Conservation (phyloP, 805 yeast species). For the Metschnikowia anglica region DNA sequence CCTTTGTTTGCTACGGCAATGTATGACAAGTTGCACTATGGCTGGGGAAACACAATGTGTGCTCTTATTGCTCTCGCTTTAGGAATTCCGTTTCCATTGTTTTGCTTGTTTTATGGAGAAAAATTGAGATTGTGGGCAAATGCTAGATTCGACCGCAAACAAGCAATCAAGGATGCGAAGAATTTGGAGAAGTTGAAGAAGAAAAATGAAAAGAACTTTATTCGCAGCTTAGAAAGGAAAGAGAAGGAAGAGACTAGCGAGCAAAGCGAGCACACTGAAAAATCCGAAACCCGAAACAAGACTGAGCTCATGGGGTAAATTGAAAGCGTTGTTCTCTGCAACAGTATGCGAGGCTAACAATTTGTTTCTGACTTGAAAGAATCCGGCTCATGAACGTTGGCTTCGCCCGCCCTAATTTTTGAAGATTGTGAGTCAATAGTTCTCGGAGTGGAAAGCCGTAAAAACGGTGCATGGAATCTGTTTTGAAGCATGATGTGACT, state of each 20-base stretch:
- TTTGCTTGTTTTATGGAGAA: slow-evolving; percentile 57
- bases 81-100: slow-evolving; percentile 68
- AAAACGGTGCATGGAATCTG: too few species aligned
- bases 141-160: slow-evolving; percentile 44
- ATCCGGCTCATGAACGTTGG: too few species aligned
- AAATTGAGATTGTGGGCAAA: slow-evolving; percentile 59
- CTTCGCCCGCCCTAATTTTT: too few species aligned
- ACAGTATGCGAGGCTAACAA: too few species aligned
- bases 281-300: background rate
- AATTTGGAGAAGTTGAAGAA: slow-evolving; percentile 36
- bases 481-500: too few species aligned
- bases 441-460: too few species aligned
- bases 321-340: too few species aligned
- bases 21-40: slow-evolving; percentile 58
- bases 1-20: slow-evolving; percentile 63
- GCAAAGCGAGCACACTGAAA: background rate
- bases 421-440: too few species aligned
- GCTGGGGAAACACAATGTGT: slow-evolving; percentile 70
- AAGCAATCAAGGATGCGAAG: slow-evolving; percentile 45
- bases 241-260: background rate
- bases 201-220: slow-evolving; percentile 18
- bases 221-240: background rate
- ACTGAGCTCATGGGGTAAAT: too few species aligned
- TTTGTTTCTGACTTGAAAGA: too few species aligned
- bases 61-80: slow-evolving; percentile 55